phyloP scores from a whole-genome alignment of 2,329 filamentous ascomycete genomes.

The Penicillium sp. region DNA sequence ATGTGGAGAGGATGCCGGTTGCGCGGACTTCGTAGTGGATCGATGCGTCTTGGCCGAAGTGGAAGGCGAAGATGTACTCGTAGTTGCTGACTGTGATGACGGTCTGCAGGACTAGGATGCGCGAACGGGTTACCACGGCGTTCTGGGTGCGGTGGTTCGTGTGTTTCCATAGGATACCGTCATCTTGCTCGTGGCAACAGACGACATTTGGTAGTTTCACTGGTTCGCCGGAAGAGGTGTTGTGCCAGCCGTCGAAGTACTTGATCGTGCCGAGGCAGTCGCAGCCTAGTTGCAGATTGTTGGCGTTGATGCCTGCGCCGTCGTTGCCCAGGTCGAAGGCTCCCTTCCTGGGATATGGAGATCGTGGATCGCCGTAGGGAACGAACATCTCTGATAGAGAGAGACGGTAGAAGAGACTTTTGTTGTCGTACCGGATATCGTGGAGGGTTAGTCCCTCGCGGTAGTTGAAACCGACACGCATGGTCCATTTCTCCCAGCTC shows the following conservation, averaged over 20 bases:
- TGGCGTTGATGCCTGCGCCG: constrained; percentile 44
- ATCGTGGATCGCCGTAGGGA: constrained; percentile 44
- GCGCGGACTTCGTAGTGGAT: constrained; percentile 46
- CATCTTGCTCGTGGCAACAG: constrained; percentile 43
- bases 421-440: constrained; percentile 40
- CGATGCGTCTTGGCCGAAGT: constrained; percentile 42
- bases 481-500: constrained; percentile 46
- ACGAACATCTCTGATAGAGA: constrained; percentile 48
- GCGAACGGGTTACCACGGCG: constrained; percentile 33
- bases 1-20: constrained; percentile 47
- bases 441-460: constrained; percentile 46
- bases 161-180: constrained; percentile 43
- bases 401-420: constrained; percentile 44
- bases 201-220: constrained; percentile 43
- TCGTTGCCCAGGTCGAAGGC: constrained; percentile 48
- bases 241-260: constrained; percentile 44
- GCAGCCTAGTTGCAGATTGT: constrained; percentile 43
- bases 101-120: constrained; percentile 38
- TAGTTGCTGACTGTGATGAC: constrained; percentile 47
- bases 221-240: constrained; percentile 34
- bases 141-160: constrained; percentile 40
- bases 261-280: constrained; percentile 47
- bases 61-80: constrained; percentile 46
- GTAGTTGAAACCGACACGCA: constrained; percentile 47
- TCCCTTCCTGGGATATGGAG: constrained; percentile 43